These are phyloP conservation scores for Neofusicoccum ribis DNA, from an alignment of 2,329 filamentous ascomycete species.

Conservation along the genomic window DNA sequence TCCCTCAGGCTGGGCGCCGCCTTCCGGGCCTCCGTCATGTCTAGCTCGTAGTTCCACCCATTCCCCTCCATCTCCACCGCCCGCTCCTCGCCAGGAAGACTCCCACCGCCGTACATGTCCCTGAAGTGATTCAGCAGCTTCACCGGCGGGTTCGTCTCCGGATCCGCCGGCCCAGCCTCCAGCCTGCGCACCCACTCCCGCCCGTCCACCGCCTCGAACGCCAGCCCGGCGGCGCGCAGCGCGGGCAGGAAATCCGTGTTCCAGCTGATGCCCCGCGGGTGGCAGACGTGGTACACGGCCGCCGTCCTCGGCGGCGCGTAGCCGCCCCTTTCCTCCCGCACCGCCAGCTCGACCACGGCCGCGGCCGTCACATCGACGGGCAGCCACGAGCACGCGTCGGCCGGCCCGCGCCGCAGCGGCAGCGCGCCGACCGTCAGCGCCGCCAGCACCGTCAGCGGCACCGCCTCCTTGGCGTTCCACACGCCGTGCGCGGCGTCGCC, in stretches of 20 bases:
- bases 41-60: neutral
- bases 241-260: constrained; percentile 54
- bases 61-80: neutral
- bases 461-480: constrained; percentile 53
- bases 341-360: neutral
- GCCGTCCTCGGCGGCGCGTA: neutral
- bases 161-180: constrained; percentile 50
- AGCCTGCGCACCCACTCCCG: constrained; percentile 27
- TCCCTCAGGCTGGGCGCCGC: neutral
- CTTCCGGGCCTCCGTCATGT: neutral
- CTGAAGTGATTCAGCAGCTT: constrained; percentile 57
- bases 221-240: constrained; percentile 42
- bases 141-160: constrained; percentile 51
- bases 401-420: constrained; percentile 43
- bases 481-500: constrained; percentile 48
- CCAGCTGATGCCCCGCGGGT: constrained; percentile 53
- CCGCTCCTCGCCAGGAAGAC: neutral
- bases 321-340: neutral
- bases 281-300: constrained; percentile 55
- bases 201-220: neutral
- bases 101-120: constrained; percentile 48
- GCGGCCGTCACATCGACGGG: neutral
- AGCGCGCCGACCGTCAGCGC: constrained; percentile 49
- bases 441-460: constrained; percentile 51
- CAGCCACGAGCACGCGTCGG: constrained; percentile 1